Percentiles rank a stretch among this genome's conserved stretches.
Conservation (phyloP, 2,329 filamentous ascomycete species). For the Hypoxylon sp. region DNA sequence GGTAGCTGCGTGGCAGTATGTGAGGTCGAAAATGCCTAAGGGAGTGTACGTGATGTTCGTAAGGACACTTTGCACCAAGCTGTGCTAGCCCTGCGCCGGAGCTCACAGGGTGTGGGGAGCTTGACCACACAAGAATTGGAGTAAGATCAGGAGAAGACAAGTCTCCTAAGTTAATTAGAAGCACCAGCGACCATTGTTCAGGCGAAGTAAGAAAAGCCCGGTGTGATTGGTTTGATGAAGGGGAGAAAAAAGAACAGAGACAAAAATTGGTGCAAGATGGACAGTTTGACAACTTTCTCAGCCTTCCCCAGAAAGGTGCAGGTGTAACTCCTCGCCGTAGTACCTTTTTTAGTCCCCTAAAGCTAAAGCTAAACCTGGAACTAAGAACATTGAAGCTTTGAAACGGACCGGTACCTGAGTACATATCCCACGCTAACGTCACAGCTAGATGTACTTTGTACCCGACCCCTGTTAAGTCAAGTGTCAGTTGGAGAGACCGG, state of each 20-base stretch:
- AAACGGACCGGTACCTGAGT: slow-evolving; percentile 33
- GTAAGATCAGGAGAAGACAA: slow-evolving; percentile 29
- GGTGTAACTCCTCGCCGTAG: slow-evolving; percentile 4
- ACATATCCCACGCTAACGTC: slow-evolving; percentile 31
- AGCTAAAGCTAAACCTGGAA: slow-evolving; percentile 18
- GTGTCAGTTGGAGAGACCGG: slow-evolving; percentile 9
- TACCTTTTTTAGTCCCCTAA: slow-evolving; percentile 16
- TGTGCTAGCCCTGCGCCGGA: slow-evolving; percentile 30
- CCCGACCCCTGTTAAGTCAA: slow-evolving; percentile 15
- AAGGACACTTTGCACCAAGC: slow-evolving; percentile 53
- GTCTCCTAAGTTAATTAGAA: slow-evolving; percentile 31
- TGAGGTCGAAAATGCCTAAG: slow-evolving; percentile 26
- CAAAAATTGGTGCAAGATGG: slow-evolving; percentile 26
- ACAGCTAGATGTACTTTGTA: slow-evolving; percentile 20
- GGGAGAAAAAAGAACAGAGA: slow-evolving; percentile 19
- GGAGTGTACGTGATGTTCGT: slow-evolving; percentile 26
- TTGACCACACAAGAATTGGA: slow-evolving; percentile 38
- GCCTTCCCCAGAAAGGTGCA: slow-evolving; percentile 14
- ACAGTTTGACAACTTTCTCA: slow-evolving; percentile 22
- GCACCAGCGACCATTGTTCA: slow-evolving; percentile 64
- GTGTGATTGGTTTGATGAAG: slow-evolving; percentile 20
- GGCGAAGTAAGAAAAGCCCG: slow-evolving; percentile 2
- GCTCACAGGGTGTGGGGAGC: slow-evolving; percentile 35
- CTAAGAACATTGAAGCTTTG: slow-evolving; percentile 7
- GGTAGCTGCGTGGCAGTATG: slow-evolving; percentile 11